Evolutionary conservation across 352 stramenopile genomes (phyloP).

Genomic region (Globisporangium sylvaticum): DNA sequence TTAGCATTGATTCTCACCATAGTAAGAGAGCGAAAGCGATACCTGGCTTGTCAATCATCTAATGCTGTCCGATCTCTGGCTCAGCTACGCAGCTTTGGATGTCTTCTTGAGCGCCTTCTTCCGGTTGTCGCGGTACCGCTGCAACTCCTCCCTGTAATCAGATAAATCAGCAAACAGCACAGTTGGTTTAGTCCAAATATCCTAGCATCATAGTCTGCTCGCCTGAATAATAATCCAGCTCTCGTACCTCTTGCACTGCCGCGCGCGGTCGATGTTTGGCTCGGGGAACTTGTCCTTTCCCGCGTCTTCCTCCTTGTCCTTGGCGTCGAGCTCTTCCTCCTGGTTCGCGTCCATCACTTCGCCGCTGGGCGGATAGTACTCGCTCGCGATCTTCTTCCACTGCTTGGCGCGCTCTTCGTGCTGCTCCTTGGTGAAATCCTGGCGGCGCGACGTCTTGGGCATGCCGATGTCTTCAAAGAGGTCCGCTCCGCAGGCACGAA

Average conservation of each 20-base stretch:
- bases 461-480: constrained; percentile 75
- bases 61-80: too few relatives aligned
- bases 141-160: constrained; percentile 50
- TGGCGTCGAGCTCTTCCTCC: constrained; percentile 21
- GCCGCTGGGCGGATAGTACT: constrained; percentile 56
- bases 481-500: constrained; percentile 73
- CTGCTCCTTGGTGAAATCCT: constrained; percentile 48
- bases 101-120: constrained; percentile 62
- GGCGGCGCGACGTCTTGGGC: constrained; percentile 47
- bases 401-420: constrained; percentile 58
- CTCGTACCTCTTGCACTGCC: constrained; percentile 58
- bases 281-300: constrained; percentile 52
- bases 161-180: not conserved
- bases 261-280: constrained; percentile 60
- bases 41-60: too few relatives aligned
- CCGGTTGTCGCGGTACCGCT: constrained; percentile 52
- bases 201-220: too few relatives aligned
- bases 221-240: too few relatives aligned
- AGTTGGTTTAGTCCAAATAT: not conserved
- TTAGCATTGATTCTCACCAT: too few relatives aligned
- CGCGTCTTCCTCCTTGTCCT: constrained; percentile 27
- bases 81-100: constrained; percentile 24
- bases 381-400: constrained; percentile 62
- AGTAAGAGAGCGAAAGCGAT: too few relatives aligned
- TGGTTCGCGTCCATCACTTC: constrained; percentile 26